Conservation (phyloP, 169 alveolate genomes). For the Perkinsus chesapeaki region DNA sequence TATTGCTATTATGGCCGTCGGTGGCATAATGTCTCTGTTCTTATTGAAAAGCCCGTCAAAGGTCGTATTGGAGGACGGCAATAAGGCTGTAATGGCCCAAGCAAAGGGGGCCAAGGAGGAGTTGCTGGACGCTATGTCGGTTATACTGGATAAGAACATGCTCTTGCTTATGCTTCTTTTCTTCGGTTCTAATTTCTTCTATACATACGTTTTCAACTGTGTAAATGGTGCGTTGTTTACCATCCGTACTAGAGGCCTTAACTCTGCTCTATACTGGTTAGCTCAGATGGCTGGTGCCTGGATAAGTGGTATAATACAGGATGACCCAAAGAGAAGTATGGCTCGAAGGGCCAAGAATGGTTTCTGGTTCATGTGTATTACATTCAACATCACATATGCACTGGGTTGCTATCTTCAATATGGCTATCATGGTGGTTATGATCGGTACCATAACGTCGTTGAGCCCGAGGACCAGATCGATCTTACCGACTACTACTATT, state of each 20-base stretch:
- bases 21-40: not conserved
- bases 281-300: conserved; percentile 30
- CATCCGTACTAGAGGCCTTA: conserved; percentile 35
- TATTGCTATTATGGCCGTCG: not conserved
- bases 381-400: not conserved
- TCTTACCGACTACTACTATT: not conserved
- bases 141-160: not conserved
- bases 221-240: conserved; percentile 30
- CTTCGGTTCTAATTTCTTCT: conserved; percentile 36
- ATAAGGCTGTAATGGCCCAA: not conserved
- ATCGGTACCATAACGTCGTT: not conserved
- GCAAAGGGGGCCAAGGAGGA: conserved; percentile 3
- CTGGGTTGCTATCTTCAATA: not conserved
- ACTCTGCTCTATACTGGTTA: conserved; percentile 32
- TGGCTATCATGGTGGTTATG: not conserved
- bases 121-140: not conserved
- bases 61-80: not conserved
- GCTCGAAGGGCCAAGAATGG: conserved; percentile 1
- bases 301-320: not conserved
- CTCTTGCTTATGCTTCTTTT: conserved; percentile 10
- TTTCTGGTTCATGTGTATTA: not conserved
- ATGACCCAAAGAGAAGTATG: not conserved
- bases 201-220: conserved; percentile 33
- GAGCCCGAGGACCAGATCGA: conserved; percentile 10
- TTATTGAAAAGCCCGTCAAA: not conserved